Conservation (phyloP, 2,329 filamentous ascomycete genomes). For the Penicillium sp. region DNA sequence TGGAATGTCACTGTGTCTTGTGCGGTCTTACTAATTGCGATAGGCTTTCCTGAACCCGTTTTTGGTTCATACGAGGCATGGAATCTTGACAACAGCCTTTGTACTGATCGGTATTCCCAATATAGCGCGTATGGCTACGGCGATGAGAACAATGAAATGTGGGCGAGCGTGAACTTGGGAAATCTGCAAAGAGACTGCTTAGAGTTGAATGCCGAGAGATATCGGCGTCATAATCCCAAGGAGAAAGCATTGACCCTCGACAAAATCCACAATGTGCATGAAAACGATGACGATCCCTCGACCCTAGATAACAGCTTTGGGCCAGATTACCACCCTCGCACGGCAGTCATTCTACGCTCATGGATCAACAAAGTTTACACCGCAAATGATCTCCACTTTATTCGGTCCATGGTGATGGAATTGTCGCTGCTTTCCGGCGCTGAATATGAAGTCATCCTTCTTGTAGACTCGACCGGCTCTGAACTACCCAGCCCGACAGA, state of each 20-base stretch:
- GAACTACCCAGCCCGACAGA: constrained; percentile 55
- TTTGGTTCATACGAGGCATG: constrained; percentile 16
- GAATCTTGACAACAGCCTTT: constrained; percentile 8
- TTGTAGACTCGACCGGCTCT: constrained; percentile 81
- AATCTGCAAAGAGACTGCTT: constrained; percentile 67
- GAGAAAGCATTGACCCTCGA: constrained; percentile 2
- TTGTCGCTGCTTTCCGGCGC: constrained; percentile 77
- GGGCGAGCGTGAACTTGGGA: constrained; percentile 69
- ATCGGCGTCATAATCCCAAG: neutral
- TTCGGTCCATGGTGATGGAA: constrained; percentile 82
- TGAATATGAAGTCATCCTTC: constrained; percentile 81
- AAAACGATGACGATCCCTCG: neutral
- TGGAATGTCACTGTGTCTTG: no score
- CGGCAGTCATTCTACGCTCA: constrained; percentile 76
- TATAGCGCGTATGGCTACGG: constrained; percentile 17
- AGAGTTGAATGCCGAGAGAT: constrained; percentile 58
- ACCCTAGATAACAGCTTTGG: neutral
- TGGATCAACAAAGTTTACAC: constrained; percentile 82
- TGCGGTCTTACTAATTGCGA: neutral
- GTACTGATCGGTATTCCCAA: constrained; percentile 10
- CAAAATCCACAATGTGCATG: neutral
- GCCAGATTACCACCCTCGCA: constrained; percentile 49
- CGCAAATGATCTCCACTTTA: constrained; percentile 75
- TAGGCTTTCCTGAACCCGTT: constrained; percentile 10
- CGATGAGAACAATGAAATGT: constrained; percentile 35